Base-by-base conservation (phyloP, 257 asterid genomes). In the Solanum sejunctum region DNA sequence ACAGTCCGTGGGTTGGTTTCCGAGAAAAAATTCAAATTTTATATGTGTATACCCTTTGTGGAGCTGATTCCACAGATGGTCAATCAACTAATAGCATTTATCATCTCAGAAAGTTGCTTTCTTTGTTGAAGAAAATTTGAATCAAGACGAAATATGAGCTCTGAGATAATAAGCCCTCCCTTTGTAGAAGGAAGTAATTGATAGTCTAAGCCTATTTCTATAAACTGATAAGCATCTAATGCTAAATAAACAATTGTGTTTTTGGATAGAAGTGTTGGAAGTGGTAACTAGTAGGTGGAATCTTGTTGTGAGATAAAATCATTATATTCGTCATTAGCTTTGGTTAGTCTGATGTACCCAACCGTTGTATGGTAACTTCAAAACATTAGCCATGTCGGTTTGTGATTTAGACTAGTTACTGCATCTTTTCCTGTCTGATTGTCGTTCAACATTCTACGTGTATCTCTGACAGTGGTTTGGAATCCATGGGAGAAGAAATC, bases 401-500 rank as follows among this genome's bases (percentile, higher is more conserved):
- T 55, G 12, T 21, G 18, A 21, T 60, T 17, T 73, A 73, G 57
- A 49, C 61, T 80, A 70, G 43, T 51, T 17, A 49, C 79, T 70
- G 23, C 17, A 0, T 20, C 3, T 41, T 70, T 66, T 41, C 20
- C 57, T n/a, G 36, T 23, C 63, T 15, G 47, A 26, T 49, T 49
- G 15, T 77, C 26, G 4, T 13, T 75, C 20, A 75, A 49, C 43
- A 23, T 21, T 26, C 63, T 51, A 5, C 63, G 15, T 77, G 26
- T 9, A 77, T 23, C 5, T 41, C 51, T 61, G 11, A 39, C 85
- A 93, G 99, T 92, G 87, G 99, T 95, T 32, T 95, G 99, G 99
- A 95, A 94, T 91, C 98, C 98, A 80, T 94, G 98, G 97, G 98
- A 93, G 69, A 92, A 90, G 91, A 95, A 89, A 84, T 87, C 99